Percentiles rank a stretch among this genome's conserved stretches.
Evolutionary conservation across 2,329 filamentous ascomycete species (phyloP).

Genomic region (Fusarium lyarnte): DNA sequence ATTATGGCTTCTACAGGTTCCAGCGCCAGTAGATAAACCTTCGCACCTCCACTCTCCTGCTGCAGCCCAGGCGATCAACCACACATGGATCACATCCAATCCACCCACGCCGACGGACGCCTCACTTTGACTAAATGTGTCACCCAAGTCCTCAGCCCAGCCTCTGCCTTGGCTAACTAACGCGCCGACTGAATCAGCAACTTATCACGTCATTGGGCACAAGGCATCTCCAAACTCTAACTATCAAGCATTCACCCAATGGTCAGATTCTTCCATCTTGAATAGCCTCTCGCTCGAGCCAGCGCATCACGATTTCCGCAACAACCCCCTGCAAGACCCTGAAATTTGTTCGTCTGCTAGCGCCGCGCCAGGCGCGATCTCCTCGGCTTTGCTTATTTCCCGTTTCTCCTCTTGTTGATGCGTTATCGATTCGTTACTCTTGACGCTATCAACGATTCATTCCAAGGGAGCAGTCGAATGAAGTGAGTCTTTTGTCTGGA

Average conservation of each 20-base stretch:
- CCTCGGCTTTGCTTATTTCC: slow-evolving; percentile 27
- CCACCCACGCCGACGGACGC: slow-evolving; percentile 17
- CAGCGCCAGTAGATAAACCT: slow-evolving; percentile 4
- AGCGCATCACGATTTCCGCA: slow-evolving; percentile 13
- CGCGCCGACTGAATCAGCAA: slow-evolving; percentile 20
- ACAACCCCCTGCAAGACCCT: slow-evolving; percentile 34
- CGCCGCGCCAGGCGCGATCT: slow-evolving; percentile 27
- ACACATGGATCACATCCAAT: not conserved
- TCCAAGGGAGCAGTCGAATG: slow-evolving; percentile 20
- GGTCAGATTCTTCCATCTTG: not conserved
- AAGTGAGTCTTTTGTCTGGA: not conserved
- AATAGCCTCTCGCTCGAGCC: not conserved
- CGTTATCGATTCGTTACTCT: slow-evolving; percentile 15
- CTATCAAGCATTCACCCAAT: not conserved
- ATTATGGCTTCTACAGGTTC: not conserved
- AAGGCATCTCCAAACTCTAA: slow-evolving; percentile 11
- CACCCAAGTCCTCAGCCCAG: slow-evolving; percentile 7
- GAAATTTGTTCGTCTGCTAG: slow-evolving; percentile 21
- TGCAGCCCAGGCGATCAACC: slow-evolving; percentile 14
- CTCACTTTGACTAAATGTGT: slow-evolving; percentile 22
- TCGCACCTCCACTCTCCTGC: slow-evolving; percentile 12
- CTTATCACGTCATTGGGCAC: slow-evolving; percentile 26
- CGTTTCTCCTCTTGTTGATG: slow-evolving; percentile 7
- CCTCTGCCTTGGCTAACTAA: not conserved
- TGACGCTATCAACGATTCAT: slow-evolving; percentile 14